Conservation (phyloP, 805 yeast genomes). For the Grigorovia transvaalensis region DNA sequence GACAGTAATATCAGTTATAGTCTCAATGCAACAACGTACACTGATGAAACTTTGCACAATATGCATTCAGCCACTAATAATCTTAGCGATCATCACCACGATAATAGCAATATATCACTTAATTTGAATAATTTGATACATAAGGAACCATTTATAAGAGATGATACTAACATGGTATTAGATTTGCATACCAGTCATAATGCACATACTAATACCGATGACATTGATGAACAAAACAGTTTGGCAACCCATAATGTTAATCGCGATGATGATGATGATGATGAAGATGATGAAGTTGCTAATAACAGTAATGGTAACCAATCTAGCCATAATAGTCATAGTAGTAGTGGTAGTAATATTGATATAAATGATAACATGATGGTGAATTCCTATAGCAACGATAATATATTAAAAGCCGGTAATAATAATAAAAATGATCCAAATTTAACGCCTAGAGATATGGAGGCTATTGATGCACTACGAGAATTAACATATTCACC, state of each 20-base stretch:
- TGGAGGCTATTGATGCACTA: slow-evolving; percentile 22
- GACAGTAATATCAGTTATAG: neutral
- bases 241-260: no score
- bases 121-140: neutral
- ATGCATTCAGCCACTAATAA: neutral
- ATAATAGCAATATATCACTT: neutral
- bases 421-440: neutral
- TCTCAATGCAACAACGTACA: neutral
- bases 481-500: slow-evolving; percentile 21
- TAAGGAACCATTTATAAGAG: neutral
- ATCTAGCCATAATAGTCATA: neutral
- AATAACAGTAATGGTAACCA: neutral
- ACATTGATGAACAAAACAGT: neutral
- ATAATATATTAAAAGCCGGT: neutral
- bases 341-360: neutral
- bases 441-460: slow-evolving; percentile 13
- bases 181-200: neutral
- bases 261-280: no score
- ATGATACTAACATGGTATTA: neutral
- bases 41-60: neutral
- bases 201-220: neutral
- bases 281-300: no score
- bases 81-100: neutral
- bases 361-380: neutral
- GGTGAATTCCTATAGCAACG: neutral